Percentiles rank a stretch among this genome's conserved stretches.
Conservation (phyloP, 2,329 filamentous ascomycete genomes). For the Ophiosphaerella narmari region DNA sequence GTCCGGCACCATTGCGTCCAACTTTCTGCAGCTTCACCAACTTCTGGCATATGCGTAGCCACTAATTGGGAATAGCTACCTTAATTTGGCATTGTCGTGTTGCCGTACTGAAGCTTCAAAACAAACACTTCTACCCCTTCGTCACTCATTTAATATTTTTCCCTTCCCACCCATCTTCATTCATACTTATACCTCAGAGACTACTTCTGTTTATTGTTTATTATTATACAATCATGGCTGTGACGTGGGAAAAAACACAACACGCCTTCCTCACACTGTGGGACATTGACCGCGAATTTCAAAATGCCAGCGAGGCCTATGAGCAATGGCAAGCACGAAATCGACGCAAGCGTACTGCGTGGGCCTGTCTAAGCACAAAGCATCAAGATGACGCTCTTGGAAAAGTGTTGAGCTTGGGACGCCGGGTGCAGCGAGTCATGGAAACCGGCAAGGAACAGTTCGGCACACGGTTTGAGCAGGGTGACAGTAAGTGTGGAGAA, state of each 20-base stretch:
- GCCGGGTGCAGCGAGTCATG: slow-evolving; percentile 31
- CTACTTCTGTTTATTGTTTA: slow-evolving; percentile 10
- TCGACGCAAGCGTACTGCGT: slow-evolving; percentile 25
- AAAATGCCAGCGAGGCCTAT: slow-evolving; percentile 39
- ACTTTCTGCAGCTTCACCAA: slow-evolving; percentile 13
- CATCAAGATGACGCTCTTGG: slow-evolving; percentile 33
- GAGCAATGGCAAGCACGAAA: slow-evolving; percentile 33
- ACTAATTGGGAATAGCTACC: slow-evolving; percentile 8
- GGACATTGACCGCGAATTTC: slow-evolving; percentile 45
- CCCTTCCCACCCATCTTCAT: neutral
- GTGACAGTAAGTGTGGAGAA: slow-evolving; percentile 31
- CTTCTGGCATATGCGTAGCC: slow-evolving; percentile 8
- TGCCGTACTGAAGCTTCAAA: slow-evolving; percentile 4
- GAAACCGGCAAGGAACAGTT: slow-evolving; percentile 33
- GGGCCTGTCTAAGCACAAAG: slow-evolving; percentile 31
- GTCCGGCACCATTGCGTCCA: slow-evolving; percentile 7
- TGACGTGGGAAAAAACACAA: slow-evolving; percentile 34
- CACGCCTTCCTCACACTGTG: slow-evolving; percentile 39
- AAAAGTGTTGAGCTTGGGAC: slow-evolving; percentile 33
- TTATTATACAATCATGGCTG: slow-evolving; percentile 15
- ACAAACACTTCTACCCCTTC: neutral
- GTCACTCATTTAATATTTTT: slow-evolving; percentile 4
- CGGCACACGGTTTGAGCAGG: slow-evolving; percentile 37
- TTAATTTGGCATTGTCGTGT: slow-evolving; percentile 9
- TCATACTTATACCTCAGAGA: neutral